Conservation (phyloP, 129 eudicot species). For the Helianthus tuberosus region DNA sequence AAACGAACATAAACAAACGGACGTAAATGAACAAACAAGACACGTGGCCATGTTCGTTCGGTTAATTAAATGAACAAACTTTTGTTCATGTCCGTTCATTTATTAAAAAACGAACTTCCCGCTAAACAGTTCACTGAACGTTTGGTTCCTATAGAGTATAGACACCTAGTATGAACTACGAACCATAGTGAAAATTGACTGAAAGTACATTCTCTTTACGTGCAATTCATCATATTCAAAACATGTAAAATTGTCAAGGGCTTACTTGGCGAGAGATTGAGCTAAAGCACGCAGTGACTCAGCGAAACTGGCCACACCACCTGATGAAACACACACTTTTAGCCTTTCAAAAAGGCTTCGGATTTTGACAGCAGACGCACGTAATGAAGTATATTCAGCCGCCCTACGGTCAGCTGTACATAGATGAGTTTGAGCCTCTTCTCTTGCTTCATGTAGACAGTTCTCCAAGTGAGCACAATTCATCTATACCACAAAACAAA, state of each 20-base stretch:
- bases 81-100: no score
- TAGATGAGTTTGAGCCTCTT: constrained; percentile 94
- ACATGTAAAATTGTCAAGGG: background rate
- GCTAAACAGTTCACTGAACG: no score
- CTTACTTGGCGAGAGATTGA: constrained; percentile 82
- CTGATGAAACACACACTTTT: constrained; percentile 67
- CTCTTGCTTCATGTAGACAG: constrained; percentile 88
- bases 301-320: constrained; percentile 58
- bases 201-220: no score
- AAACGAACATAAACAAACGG: no score
- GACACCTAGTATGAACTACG: no score
- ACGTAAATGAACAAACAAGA: no score
- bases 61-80: no score
- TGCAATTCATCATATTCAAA: background rate
- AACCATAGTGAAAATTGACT: background rate
- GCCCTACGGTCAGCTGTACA: constrained; percentile 89
- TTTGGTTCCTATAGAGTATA: no score
- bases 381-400: constrained; percentile 75
- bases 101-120: no score
- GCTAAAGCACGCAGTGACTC: constrained; percentile 78
- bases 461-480: constrained; percentile 95
- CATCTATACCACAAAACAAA: constrained; percentile 57
- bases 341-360: constrained; percentile 84
- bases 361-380: constrained; percentile 76
- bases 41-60: no score